Evolutionary conservation across 139 green algal genomes (phyloP).

Genomic region (Coccomyxa sp.): DNA sequence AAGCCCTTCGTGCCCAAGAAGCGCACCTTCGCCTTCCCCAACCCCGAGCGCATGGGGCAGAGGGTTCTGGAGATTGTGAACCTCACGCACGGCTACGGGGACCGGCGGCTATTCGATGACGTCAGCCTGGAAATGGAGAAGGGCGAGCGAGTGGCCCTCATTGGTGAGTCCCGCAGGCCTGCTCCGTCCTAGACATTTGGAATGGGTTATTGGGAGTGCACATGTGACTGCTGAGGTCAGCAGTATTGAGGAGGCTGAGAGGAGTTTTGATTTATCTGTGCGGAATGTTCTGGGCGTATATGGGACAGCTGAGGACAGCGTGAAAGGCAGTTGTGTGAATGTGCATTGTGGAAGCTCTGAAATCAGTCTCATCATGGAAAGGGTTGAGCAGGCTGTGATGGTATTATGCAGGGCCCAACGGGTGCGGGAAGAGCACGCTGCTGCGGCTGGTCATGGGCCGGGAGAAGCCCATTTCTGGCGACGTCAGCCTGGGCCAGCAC

Average conservation of each 20-base stretch:
- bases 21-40: slow-evolving; percentile 64
- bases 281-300: no score
- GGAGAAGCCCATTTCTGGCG: slow-evolving; percentile 65
- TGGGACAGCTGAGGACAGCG: no score
- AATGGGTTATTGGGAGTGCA: no score
- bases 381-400: not conserved
- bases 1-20: slow-evolving; percentile 85
- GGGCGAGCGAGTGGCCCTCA: slow-evolving; percentile 94
- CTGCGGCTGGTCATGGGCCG: slow-evolving; percentile 90
- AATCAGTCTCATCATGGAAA: no score
- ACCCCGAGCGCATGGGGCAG: slow-evolving; percentile 71
- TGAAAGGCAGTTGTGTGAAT: no score
- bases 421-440: slow-evolving; percentile 92
- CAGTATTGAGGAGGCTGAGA: no score
- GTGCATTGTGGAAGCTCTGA: no score
- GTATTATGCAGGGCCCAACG: slow-evolving; percentile 32
- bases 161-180: no score
- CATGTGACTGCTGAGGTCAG: no score
- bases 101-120: slow-evolving; percentile 68
- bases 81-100: slow-evolving; percentile 89
- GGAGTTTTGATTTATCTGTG: no score
- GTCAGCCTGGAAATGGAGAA: slow-evolving; percentile 80
- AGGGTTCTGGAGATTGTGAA: slow-evolving; percentile 48
- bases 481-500: slow-evolving; percentile 71
- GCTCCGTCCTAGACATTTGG: no score